These are phyloP conservation scores for Royoungia palumana DNA, from an alignment of 768 basidiomycete species.

Conservation along the genomic window DNA sequence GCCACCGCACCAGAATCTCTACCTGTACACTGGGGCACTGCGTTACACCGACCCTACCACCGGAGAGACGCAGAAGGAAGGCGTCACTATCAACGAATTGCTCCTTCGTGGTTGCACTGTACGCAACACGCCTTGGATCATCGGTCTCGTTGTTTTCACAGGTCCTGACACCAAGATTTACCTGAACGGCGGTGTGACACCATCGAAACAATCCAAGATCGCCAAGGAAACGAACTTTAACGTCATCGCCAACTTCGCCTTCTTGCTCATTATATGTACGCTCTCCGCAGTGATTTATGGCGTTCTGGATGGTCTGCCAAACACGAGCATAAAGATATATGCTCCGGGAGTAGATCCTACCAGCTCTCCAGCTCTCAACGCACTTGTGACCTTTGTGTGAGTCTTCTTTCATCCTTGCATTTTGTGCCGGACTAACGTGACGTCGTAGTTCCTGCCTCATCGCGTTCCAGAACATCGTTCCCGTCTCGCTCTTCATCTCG, in stretches of 20 bases:
- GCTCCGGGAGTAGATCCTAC: constrained; percentile 67
- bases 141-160: constrained; percentile 92
- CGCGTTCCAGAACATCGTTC: constrained; percentile 96
- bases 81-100: constrained; percentile 87
- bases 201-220: constrained; percentile 96
- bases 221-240: constrained; percentile 99
- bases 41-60: constrained; percentile 59
- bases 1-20: constrained; percentile 90
- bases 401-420: constrained; percentile 31
- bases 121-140: constrained; percentile 88
- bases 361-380: constrained; percentile 59
- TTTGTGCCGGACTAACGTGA: constrained; percentile 4
- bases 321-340: constrained; percentile 70
- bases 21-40: constrained; percentile 83
- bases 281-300: constrained; percentile 76
- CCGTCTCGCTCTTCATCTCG: constrained; percentile 93
- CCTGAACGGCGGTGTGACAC: constrained; percentile 88
- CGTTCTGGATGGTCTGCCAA: constrained; percentile 52
- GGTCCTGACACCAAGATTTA: constrained; percentile 92
- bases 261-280: constrained; percentile 75
- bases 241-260: constrained; percentile 87
- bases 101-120: constrained; percentile 88
- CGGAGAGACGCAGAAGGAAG: constrained; percentile 57
- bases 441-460: constrained; percentile 78
- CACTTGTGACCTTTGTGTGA: constrained; percentile 87